Conservation (phyloP, 2,329 filamentous ascomycete genomes). For the Rachicladosporium sp. region DNA sequence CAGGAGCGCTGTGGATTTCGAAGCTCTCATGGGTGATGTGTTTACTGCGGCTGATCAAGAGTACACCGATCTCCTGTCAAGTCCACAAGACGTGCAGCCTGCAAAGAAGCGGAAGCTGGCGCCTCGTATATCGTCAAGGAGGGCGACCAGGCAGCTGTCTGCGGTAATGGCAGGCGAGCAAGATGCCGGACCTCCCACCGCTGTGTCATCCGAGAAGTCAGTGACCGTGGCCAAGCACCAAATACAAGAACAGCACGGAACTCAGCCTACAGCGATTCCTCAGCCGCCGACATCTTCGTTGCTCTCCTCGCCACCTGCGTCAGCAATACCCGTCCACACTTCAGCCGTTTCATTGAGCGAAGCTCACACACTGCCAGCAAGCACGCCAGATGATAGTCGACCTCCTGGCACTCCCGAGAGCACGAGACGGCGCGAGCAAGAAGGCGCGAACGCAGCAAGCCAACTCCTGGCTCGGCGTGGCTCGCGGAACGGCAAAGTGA, state of each 20-base stretch:
- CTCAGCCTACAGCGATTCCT: background rate
- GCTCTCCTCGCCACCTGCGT: background rate
- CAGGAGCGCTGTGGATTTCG: conserved; percentile 20
- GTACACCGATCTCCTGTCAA: conserved; percentile 16
- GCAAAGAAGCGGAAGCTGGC: conserved; percentile 13
- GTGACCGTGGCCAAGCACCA: too few species aligned
- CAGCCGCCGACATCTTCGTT: background rate
- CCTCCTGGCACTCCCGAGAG: conserved; percentile 14
- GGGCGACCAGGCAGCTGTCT: background rate
- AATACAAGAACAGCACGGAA: background rate
- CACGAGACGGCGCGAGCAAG: conserved; percentile 22
- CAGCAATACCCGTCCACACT: background rate
- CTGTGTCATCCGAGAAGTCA: too few species aligned
- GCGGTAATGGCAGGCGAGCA: too few species aligned
- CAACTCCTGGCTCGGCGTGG: conserved; percentile 14
- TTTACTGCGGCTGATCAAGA: conserved; percentile 27
- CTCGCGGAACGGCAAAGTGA: background rate
- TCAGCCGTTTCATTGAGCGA: background rate
- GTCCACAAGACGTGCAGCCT: conserved; percentile 8
- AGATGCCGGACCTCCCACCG: too few species aligned
- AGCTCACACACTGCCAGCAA: conserved; percentile 1
- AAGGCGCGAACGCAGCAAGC: conserved; percentile 23
- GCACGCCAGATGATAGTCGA: conserved; percentile 7
- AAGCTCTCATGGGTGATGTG: conserved; percentile 20
- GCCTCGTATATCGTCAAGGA: background rate